Evolutionary conservation across 2,329 filamentous ascomycete species (phyloP).

Genomic region (Elsinoe ampelina): DNA sequence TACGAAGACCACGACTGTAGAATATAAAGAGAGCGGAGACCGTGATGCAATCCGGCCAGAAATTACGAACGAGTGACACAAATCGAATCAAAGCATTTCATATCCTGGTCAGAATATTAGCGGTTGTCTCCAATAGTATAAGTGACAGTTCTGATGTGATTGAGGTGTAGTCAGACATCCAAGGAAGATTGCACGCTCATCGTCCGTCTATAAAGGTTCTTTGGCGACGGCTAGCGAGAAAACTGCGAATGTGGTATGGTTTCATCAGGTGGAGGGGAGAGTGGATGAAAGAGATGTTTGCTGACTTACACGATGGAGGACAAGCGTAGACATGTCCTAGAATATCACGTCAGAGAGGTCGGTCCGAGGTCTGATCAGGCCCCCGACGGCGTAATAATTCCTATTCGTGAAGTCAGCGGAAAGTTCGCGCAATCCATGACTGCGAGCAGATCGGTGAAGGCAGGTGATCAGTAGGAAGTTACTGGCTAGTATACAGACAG

Average conservation of each 20-base stretch:
- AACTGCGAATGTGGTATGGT: conserved; percentile 77
- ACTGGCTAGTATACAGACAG: conserved; percentile 85
- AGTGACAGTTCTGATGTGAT: background rate
- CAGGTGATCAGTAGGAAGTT: conserved; percentile 62
- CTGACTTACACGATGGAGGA: conserved; percentile 1
- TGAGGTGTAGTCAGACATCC: conserved; percentile 28
- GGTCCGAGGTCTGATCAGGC: conserved; percentile 22
- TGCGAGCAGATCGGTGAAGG: background rate
- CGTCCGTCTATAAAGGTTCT: conserved; percentile 31
- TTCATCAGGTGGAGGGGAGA: conserved; percentile 53
- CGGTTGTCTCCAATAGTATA: background rate
- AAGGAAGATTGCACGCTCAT: conserved; percentile 34
- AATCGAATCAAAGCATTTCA: background rate
- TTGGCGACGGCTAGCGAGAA: conserved; percentile 52
- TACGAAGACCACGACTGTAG: background rate
- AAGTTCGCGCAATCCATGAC: background rate
- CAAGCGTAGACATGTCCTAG: background rate
- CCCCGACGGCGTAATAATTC: background rate
- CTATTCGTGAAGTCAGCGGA: background rate
- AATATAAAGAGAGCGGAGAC: background rate
- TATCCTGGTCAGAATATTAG: background rate
- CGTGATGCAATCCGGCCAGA: background rate
- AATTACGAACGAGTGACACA: background rate
- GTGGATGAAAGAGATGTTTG: background rate
- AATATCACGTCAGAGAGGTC: conserved; percentile 18